These are phyloP conservation scores for Curvularia verruculosa DNA, from an alignment of 2,329 filamentous ascomycete species.

Conservation along the genomic window DNA sequence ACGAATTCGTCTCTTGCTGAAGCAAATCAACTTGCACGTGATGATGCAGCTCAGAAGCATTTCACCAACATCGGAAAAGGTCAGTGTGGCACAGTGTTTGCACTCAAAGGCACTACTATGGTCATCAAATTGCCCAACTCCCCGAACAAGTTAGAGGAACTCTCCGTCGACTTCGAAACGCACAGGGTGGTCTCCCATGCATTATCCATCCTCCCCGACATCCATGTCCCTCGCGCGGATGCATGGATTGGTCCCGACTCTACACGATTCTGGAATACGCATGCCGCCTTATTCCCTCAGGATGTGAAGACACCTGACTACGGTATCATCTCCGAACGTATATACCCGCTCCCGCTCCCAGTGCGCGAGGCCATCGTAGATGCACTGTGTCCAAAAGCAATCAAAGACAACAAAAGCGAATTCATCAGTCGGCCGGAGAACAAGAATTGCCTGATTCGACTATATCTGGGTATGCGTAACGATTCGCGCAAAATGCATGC, in stretches of 20 bases:
- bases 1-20: no score
- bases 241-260: background rate
- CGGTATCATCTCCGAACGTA: constrained; percentile 34
- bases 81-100: constrained; percentile 2
- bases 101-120: background rate
- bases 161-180: background rate
- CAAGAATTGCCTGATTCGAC: constrained; percentile 56
- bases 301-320: background rate
- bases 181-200: no score
- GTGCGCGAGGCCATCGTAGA: constrained; percentile 40
- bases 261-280: background rate
- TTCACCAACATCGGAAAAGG: no score
- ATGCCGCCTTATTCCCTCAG: background rate
- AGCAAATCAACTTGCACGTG: no score
- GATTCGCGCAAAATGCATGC: background rate
- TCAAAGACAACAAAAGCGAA: constrained; percentile 22
- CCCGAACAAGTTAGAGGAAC: background rate
- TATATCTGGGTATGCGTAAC: constrained; percentile 54
- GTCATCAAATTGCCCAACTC: constrained; percentile 12
- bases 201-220: background rate
- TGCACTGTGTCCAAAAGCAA: constrained; percentile 42
- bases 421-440: constrained; percentile 12
- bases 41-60: no score
- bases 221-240: background rate
- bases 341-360: constrained; percentile 37